Evolutionary conservation across 139 green algal species (phyloP).

Genomic region (Chlorella sp.): DNA sequence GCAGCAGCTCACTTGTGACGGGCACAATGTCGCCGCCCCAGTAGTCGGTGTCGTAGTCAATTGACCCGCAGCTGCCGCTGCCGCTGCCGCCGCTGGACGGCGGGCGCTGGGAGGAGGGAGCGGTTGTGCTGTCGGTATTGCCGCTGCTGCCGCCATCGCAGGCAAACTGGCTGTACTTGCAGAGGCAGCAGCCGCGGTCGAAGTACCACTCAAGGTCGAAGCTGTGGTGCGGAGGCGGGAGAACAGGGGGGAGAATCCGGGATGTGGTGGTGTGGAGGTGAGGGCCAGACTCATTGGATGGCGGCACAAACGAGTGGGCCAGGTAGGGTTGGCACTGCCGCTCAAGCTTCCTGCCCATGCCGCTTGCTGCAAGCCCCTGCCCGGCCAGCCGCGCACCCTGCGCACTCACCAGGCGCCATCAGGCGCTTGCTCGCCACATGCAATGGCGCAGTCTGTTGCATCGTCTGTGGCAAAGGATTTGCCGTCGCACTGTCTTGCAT

Average conservation of each 20-base stretch:
- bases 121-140: not conserved
- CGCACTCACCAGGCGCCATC: not conserved
- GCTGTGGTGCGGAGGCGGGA: not conserved
- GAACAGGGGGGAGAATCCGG: too few relatives aligned
- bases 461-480: not conserved
- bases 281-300: too few relatives aligned
- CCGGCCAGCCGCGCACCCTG: too few relatives aligned
- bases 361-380: too few relatives aligned
- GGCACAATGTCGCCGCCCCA: slow-evolving; percentile 8
- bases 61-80: not conserved
- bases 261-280: too few relatives aligned
- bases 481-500: not conserved
- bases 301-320: too few relatives aligned
- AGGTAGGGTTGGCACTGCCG: too few relatives aligned
- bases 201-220: slow-evolving; percentile 1
- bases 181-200: slow-evolving; percentile 21
- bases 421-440: not conserved
- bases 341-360: too few relatives aligned
- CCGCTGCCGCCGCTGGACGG: not conserved
- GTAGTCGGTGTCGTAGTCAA: slow-evolving; percentile 6
- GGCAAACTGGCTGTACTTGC: not conserved
- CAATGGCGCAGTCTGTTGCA: not conserved
- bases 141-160: not conserved
- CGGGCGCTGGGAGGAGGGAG: not conserved
- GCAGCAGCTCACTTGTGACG: slow-evolving; percentile 13